Base-by-base conservation (phyloP, 2,329 filamentous ascomycete genomes). In the Hyphodiscus sp. region DNA sequence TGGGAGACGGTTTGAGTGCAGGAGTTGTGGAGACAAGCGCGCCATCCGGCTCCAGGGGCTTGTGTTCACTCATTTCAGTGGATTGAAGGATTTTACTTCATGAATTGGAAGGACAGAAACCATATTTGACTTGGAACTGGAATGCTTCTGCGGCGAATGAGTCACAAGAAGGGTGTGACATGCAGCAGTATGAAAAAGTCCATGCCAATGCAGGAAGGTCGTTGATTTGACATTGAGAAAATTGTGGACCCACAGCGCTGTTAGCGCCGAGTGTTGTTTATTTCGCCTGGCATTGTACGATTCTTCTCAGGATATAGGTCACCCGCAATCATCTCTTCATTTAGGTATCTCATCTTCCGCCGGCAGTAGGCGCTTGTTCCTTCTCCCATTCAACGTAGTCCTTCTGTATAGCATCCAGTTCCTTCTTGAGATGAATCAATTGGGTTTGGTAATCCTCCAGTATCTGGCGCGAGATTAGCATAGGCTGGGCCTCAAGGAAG, bases 361-460 rank as follows among this genome's bases (percentile, higher is more conserved):
- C 56, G 7, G 29, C 52, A 30, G 55, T 58, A 23, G 49, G 45
- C 52, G 55, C 51, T 48, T 71, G 67, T 44, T 70, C 63, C 49
- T 69, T 69, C 54, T 80, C 73, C 77, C 78, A 82, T 50, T 76
- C 75, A 8, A 70, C 69, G 60, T 76, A 82, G 52, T 80, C 76
- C 60, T 74, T 74, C 58, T 74, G 73, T 47, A 81, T 77, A 47
- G 74, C 71, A 51, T 76, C 76, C 38, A 82, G 61, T 69, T 81
- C 79, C 59, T 84, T 85, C 70, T 84, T 87, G 58, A 95, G 74
- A 67, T 91, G 86, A 65, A 80, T 76, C 33, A 94, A 76, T 73
- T 92, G 88, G 68, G 85, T 87, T 68, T 91, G 86, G 68, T 91
- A 92, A 66, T 91, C 87, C 64, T 87, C 85, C 63, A 92, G 71